Evolutionary conservation across 1,139 yeast genomes (phyloP).

Genomic region (Blastobotrys aristatus): DNA sequence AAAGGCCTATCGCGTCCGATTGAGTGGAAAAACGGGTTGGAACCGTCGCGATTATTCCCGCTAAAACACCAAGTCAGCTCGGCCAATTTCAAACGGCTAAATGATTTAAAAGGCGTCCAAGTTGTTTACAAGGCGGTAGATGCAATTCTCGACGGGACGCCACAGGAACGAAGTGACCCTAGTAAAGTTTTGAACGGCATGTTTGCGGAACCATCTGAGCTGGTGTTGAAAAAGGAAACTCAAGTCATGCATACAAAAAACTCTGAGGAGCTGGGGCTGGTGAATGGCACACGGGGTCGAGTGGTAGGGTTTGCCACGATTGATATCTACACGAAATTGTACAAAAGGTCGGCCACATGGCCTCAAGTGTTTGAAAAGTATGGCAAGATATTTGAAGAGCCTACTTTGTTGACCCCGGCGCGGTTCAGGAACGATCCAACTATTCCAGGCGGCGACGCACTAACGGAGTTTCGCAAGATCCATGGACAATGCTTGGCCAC

Average conservation of each 20-base stretch:
- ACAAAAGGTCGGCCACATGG: not conserved
- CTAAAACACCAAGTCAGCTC: constrained; percentile 67
- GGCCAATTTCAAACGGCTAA: constrained; percentile 58
- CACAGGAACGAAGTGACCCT: constrained; percentile 41
- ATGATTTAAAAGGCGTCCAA: constrained; percentile 39
- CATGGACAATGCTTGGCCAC: not conserved
- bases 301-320: constrained; percentile 40
- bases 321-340: too few relatives aligned
- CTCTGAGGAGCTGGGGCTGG: constrained; percentile 39
- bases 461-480: not conserved
- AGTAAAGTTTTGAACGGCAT: not conserved
- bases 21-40: constrained; percentile 59
- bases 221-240: constrained; percentile 50
- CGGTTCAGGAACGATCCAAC: not conserved
- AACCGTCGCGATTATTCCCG: constrained; percentile 76
- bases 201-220: constrained; percentile 30
- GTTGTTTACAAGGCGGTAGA: constrained; percentile 30
- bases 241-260: constrained; percentile 56
- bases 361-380: not conserved
- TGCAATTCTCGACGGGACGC: not conserved
- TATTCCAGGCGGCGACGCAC: not conserved
- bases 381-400: not conserved
- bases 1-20: constrained; percentile 34
- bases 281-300: constrained; percentile 46
- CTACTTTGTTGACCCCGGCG: not conserved